These are phyloP conservation scores for Prunus mume DNA, from an alignment of 306 rosid genomes.

Conservation along the genomic window DNA sequence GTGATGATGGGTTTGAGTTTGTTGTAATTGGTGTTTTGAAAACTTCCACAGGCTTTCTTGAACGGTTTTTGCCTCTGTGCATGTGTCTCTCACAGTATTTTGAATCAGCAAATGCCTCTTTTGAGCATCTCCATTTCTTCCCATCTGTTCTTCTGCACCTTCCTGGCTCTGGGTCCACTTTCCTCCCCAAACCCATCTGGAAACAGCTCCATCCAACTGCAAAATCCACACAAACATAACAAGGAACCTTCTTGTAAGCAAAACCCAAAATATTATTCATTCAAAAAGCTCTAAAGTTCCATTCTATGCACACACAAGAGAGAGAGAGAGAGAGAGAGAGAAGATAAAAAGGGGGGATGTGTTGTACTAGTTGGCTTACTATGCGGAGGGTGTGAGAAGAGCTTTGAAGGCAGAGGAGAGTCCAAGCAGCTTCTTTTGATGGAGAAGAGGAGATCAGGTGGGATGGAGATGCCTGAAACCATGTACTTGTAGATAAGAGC, in stretches of 20 bases:
- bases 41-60: slow-evolving; percentile 99
- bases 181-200: slow-evolving; percentile 85
- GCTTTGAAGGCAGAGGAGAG: slow-evolving; percentile 53
- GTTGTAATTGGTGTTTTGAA: slow-evolving; percentile 40
- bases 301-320: background rate
- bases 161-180: slow-evolving; percentile 98
- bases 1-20: slow-evolving; percentile 23
- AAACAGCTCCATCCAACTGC: slow-evolving; percentile 97
- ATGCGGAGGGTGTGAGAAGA: slow-evolving; percentile 60
- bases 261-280: background rate
- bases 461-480: slow-evolving; percentile 86
- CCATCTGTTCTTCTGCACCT: slow-evolving; percentile 99
- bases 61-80: slow-evolving; percentile 99
- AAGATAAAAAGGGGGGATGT: background rate
- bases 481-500: slow-evolving; percentile 95
- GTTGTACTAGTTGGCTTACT: slow-evolving; percentile 33
- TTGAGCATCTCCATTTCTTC: slow-evolving; percentile 96
- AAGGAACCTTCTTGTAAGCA: background rate
- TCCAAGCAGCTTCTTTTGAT: slow-evolving; percentile 66
- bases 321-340: background rate
- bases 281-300: background rate
- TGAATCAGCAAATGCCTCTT: slow-evolving; percentile 90
- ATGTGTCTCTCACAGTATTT: slow-evolving; percentile 99
- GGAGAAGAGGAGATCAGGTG: slow-evolving; percentile 81
- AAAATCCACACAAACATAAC: slow-evolving; percentile 3